These are phyloP conservation scores for Dioszegia hungarica DNA, from an alignment of 768 basidiomycete species.

Conservation along the genomic window DNA sequence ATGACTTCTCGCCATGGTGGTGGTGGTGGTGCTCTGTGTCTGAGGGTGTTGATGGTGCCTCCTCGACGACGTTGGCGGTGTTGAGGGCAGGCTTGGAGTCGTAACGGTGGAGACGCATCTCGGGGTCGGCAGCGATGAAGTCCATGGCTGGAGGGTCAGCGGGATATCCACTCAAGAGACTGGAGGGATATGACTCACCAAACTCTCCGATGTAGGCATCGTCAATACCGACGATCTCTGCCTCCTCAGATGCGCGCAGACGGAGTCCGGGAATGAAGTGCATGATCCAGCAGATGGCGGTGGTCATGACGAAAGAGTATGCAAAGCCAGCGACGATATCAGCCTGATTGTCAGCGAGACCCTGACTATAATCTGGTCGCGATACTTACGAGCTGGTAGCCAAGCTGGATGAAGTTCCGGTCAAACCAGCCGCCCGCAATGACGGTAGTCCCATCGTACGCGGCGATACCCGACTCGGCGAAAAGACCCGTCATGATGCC, in stretches of 20 bases:
- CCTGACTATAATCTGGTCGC: not conserved
- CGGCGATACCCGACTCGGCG: constrained; percentile 61
- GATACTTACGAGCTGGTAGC: constrained; percentile 58
- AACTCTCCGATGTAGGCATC: constrained; percentile 72
- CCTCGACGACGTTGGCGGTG: constrained; percentile 24
- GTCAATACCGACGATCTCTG: constrained; percentile 50
- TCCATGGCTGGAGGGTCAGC: constrained; percentile 5
- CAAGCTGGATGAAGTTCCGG: constrained; percentile 62
- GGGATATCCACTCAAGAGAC: not conserved
- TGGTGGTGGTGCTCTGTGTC: constrained; percentile 16
- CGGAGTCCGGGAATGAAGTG: constrained; percentile 50
- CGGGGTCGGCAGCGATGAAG: constrained; percentile 62
- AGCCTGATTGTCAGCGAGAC: constrained; percentile 1
- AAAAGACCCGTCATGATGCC: constrained; percentile 66
- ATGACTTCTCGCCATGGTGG: not conserved
- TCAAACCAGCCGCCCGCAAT: constrained; percentile 59
- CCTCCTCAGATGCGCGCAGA: constrained; percentile 45
- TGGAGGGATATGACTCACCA: not conserved
- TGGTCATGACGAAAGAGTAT: constrained; percentile 44
- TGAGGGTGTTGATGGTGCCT: constrained; percentile 7
- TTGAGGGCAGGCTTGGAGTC: constrained; percentile 30
- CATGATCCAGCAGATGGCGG: constrained; percentile 45
- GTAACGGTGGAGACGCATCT: constrained; percentile 50
- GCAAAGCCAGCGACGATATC: constrained; percentile 27
- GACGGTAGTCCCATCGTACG: constrained; percentile 63